Evolutionary conservation across 371 early-diverging fungal genomes (phyloP).

Genomic region (Enteropsectra breve): DNA sequence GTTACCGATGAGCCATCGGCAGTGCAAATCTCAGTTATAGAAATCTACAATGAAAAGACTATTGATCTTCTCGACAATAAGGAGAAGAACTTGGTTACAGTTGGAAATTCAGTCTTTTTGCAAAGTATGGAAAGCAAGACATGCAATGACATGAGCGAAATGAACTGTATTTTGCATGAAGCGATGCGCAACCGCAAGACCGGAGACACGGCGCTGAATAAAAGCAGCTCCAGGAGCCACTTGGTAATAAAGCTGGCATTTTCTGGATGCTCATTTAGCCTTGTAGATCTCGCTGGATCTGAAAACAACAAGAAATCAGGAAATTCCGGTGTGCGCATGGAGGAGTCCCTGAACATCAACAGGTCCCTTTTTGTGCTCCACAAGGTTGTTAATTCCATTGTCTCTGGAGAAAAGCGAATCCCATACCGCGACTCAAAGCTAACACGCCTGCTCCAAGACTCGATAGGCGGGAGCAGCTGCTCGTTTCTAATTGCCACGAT

Average conservation of each 20-base stretch:
- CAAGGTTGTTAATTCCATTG: conserved; percentile 65
- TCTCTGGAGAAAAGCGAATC: conserved; percentile 65
- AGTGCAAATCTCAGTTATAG: conserved; percentile 62
- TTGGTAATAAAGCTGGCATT: conserved; percentile 64
- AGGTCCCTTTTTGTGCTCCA: conserved; percentile 65
- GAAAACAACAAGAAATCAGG: conserved; percentile 66
- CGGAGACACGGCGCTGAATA: conserved; percentile 65
- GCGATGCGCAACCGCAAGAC: conserved; percentile 65
- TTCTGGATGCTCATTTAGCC: conserved; percentile 64
- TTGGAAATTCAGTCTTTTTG: conserved; percentile 58
- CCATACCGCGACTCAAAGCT: conserved; percentile 80
- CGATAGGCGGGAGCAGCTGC: conserved; percentile 68
- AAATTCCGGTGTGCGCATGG: conserved; percentile 74
- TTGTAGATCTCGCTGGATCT: conserved; percentile 71
- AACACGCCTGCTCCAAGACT: conserved; percentile 71
- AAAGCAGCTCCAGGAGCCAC: conserved; percentile 64
- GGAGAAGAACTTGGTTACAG: conserved; percentile 77
- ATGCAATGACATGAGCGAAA: conserved; percentile 63
- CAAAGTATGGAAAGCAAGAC: conserved; percentile 1
- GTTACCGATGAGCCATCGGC: conserved; percentile 70
- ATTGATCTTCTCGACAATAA: conserved; percentile 65
- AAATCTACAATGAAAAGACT: conserved; percentile 67
- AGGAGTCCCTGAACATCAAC: conserved; percentile 67
- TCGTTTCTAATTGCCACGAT: conserved; percentile 68
- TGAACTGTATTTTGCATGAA: conserved; percentile 62